These are phyloP conservation scores for Anisodus acutangulus DNA, from an alignment of 257 asterid species.

Conservation along the genomic window DNA sequence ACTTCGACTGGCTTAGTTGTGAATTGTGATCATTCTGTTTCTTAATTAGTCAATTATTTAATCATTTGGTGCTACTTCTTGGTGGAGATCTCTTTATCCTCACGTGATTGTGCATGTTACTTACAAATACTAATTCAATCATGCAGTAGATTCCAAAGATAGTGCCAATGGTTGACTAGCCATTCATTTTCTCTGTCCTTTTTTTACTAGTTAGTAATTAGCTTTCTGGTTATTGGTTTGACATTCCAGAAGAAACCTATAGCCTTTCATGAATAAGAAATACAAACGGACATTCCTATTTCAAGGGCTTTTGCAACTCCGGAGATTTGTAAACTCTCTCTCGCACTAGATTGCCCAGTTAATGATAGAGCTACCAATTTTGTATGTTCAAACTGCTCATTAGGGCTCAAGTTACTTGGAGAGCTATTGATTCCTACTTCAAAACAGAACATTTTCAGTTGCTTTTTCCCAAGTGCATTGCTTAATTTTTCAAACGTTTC, in stretches of 20 bases:
- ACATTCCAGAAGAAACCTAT: too few species aligned
- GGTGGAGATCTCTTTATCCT: not conserved
- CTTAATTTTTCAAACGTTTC: not conserved
- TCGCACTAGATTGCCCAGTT: not conserved
- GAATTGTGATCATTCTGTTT: not conserved
- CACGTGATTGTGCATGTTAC: not conserved
- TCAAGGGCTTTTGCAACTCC: constrained; percentile 25
- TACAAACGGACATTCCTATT: not conserved
- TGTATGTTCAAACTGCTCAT: not conserved
- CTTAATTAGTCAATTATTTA: not conserved
- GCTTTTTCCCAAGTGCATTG: not conserved
- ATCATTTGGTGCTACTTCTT: not conserved
- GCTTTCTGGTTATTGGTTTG: not conserved
- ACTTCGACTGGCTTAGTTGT: not conserved
- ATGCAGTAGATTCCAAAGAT: not conserved
- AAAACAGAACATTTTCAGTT: not conserved
- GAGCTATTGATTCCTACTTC: constrained; percentile 25
- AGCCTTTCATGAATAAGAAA: not conserved
- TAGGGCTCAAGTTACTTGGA: not conserved
- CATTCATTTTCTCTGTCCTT: not conserved
- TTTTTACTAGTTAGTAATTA: not conserved
- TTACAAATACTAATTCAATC: not conserved
- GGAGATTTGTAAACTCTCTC: not conserved
- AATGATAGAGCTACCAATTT: not conserved
- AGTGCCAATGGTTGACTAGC: not conserved